Conservation (phyloP, 768 basidiomycete species). For the Russula earlei region DNA sequence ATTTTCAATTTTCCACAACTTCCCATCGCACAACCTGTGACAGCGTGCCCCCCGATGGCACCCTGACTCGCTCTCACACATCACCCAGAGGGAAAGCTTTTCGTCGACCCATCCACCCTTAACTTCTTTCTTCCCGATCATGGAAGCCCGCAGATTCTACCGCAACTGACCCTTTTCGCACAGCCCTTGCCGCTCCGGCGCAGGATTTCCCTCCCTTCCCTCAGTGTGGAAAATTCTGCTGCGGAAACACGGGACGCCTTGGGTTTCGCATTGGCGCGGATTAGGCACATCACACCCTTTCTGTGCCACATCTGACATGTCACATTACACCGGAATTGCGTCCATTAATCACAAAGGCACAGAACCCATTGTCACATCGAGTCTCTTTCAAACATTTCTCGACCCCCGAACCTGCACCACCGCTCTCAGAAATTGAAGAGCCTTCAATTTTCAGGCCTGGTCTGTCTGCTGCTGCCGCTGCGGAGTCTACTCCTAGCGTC, state of each 20-base stretch:
- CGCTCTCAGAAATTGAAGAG: not conserved
- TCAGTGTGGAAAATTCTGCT: not conserved
- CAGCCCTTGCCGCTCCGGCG: not conserved
- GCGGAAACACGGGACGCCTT: not conserved
- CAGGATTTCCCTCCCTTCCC: not conserved
- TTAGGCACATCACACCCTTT: not conserved
- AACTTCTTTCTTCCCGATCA: not conserved
- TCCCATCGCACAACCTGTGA: constrained; percentile 5
- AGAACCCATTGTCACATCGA: not conserved
- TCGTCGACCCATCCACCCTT: not conserved
- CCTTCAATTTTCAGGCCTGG: not conserved
- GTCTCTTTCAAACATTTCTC: not conserved
- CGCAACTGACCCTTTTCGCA: not conserved
- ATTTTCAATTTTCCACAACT: constrained; percentile 6
- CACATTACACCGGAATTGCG: not conserved
- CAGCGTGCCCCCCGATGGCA: not conserved
- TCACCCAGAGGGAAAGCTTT: not conserved
- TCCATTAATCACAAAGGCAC: not conserved
- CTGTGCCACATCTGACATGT: not conserved
- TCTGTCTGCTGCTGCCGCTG: not conserved
- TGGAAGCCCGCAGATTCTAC: not conserved
- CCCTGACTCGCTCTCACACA: not conserved
- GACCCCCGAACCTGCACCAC: not conserved
- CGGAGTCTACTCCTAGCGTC: not conserved
- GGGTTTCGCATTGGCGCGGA: not conserved